Conservation (phyloP, 306 rosid species). For the Erythrophleum fordii region DNA sequence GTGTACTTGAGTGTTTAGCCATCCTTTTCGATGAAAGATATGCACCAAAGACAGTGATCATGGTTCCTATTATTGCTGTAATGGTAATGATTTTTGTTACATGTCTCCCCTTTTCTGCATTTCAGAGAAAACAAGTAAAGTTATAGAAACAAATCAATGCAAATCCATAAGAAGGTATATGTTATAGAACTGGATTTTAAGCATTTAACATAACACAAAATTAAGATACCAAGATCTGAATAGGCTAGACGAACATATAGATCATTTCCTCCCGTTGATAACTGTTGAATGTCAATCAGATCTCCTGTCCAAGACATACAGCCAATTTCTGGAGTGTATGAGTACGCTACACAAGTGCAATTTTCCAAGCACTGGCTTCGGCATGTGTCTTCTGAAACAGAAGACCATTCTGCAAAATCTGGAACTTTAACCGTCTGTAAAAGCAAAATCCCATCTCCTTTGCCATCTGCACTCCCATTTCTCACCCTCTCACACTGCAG, state of each 20-base stretch:
- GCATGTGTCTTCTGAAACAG: not conserved
- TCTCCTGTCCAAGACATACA: slow-evolving; percentile 39
- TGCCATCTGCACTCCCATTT: not conserved
- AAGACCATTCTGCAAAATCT: not conserved
- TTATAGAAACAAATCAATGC: not conserved
- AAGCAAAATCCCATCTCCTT: slow-evolving; percentile 45
- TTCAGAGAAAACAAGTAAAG: not conserved
- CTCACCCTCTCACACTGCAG: slow-evolving; percentile 44
- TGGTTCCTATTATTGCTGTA: slow-evolving; percentile 7
- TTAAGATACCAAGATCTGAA: slow-evolving; percentile 31
- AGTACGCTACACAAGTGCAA: slow-evolving; percentile 39
- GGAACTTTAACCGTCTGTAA: slow-evolving; percentile 53
- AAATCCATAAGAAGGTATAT: not conserved
- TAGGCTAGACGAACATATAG: slow-evolving; percentile 36
- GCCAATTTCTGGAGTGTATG: slow-evolving; percentile 13
- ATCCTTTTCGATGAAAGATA: slow-evolving; percentile 35
- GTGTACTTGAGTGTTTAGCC: not conserved
- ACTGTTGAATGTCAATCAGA: slow-evolving; percentile 30
- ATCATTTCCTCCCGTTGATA: slow-evolving; percentile 14
- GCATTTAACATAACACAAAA: not conserved
- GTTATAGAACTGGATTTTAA: not conserved
- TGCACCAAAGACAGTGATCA: not conserved
- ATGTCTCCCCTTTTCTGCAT: not conserved
- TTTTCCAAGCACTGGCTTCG: slow-evolving; percentile 37
- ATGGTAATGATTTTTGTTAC: not conserved